Evolutionary conservation across 1,284 basidiomycete species (phyloP).

Genomic region (Irpex sp.): DNA sequence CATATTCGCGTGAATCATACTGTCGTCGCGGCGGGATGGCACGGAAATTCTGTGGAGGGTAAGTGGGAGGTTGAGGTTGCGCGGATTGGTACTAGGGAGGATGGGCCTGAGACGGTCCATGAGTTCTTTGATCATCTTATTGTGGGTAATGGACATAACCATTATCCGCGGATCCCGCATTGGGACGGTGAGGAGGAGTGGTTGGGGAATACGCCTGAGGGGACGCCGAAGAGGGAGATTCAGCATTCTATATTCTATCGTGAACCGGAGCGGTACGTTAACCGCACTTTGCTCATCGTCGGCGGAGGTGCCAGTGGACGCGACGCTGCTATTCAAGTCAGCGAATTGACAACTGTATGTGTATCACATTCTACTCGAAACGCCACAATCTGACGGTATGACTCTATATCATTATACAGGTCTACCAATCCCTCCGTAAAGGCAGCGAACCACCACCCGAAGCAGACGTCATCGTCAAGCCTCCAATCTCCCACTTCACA

Average conservation of each 20-base stretch:
- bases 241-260: constrained; percentile 56
- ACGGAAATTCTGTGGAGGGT: constrained; percentile 35
- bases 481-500: constrained; percentile 48
- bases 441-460: constrained; percentile 23
- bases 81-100: constrained; percentile 1
- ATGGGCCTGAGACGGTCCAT: constrained; percentile 5
- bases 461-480: constrained; percentile 32
- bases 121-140: constrained; percentile 47
- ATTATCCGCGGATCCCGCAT: constrained; percentile 41
- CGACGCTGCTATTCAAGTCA: constrained; percentile 43
- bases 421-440: constrained; percentile 38
- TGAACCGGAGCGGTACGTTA: constrained; percentile 38
- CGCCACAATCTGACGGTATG: background rate
- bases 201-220: constrained; percentile 31
- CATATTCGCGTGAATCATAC: constrained; percentile 42
- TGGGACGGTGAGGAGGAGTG: constrained; percentile 48
- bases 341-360: constrained; percentile 38
- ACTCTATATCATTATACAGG: constrained; percentile 23
- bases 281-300: constrained; percentile 45
- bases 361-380: background rate
- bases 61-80: constrained; percentile 40
- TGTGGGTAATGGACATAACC: constrained; percentile 51
- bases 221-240: constrained; percentile 32
- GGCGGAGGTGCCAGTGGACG: constrained; percentile 49
- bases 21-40: constrained; percentile 44